Conservation (phyloP, 2,329 filamentous ascomycete genomes). For the Colletotrichum theobromicola region DNA sequence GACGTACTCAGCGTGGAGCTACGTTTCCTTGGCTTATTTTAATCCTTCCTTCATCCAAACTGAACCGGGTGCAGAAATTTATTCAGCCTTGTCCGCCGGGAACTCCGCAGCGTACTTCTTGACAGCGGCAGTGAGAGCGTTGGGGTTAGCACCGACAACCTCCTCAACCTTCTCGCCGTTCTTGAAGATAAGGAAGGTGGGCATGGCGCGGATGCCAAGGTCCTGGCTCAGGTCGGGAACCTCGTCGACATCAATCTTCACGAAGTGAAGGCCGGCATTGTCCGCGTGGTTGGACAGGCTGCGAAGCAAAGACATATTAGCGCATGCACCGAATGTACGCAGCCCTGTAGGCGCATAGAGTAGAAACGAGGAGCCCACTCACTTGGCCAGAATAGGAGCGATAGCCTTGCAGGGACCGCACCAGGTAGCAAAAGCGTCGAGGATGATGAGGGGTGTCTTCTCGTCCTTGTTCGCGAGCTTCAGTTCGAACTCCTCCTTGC, state of each 20-base stretch:
- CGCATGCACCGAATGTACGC: too few species aligned
- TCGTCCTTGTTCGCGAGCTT: conserved; percentile 50
- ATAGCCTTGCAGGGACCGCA: conserved; percentile 96
- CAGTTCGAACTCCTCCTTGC: conserved; percentile 64
- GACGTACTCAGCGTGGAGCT: not conserved
- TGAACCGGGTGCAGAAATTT: not conserved
- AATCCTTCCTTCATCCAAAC: not conserved
- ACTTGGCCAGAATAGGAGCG: conserved; percentile 75
- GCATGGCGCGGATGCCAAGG: conserved; percentile 87
- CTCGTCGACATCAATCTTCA: conserved; percentile 91
- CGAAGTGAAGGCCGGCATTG: conserved; percentile 70
- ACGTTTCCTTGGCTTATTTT: not conserved
- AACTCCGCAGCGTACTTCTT: conserved; percentile 24
- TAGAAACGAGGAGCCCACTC: conserved; percentile 32
- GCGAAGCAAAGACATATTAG: not conserved
- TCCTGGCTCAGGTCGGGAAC: conserved; percentile 77
- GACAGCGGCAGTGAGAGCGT: conserved; percentile 60
- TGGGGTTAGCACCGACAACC: conserved; percentile 82
- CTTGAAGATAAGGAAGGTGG: conserved; percentile 88
- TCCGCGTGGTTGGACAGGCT: conserved; percentile 43
- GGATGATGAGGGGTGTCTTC: conserved; percentile 55
- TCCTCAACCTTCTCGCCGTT: conserved; percentile 73
- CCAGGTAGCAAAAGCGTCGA: conserved; percentile 91
- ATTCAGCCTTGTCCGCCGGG: not conserved
- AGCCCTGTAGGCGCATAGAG: too few species aligned